These are phyloP conservation scores for Leishmania amazonensis DNA, from an alignment of 208 protist genomes.

Conservation along the genomic window DNA sequence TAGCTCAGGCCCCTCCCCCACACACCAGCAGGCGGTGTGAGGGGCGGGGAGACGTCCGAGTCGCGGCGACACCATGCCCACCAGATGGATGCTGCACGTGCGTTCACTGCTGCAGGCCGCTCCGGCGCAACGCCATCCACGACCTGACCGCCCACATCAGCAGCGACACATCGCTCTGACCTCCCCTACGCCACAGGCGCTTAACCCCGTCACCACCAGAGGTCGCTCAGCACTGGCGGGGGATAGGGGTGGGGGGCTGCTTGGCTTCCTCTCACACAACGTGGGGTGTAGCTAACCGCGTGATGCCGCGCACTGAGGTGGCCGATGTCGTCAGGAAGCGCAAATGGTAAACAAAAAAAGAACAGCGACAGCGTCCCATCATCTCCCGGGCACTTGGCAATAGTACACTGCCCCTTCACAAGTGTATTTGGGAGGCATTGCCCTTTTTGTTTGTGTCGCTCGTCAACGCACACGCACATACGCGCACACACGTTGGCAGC, in stretches of 20 bases:
- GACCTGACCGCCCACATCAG: too few relatives aligned
- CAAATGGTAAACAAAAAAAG: background rate
- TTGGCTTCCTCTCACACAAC: background rate
- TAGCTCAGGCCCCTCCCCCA: background rate
- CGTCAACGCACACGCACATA: background rate
- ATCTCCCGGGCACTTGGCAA: background rate
- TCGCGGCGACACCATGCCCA: too few relatives aligned
- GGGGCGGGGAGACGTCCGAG: background rate
- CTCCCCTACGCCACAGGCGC: too few relatives aligned
- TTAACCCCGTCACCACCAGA: background rate
- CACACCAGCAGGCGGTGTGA: background rate
- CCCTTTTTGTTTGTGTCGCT: background rate
- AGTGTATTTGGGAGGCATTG: background rate
- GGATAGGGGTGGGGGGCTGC: background rate
- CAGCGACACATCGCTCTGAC: too few relatives aligned
- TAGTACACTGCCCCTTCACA: background rate
- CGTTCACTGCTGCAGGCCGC: too few relatives aligned
- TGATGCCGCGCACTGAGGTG: background rate
- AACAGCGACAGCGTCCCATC: background rate
- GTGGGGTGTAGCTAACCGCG: background rate
- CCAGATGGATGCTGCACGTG: background rate
- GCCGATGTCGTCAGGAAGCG: background rate
- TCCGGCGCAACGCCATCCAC: too few relatives aligned
- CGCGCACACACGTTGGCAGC: background rate
- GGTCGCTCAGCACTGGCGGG: background rate